A percentile compares a stretch with the other conserved stretches of the same genome.
Conservation (phyloP, 179 eudicot species). For the Spergularia azorica region DNA sequence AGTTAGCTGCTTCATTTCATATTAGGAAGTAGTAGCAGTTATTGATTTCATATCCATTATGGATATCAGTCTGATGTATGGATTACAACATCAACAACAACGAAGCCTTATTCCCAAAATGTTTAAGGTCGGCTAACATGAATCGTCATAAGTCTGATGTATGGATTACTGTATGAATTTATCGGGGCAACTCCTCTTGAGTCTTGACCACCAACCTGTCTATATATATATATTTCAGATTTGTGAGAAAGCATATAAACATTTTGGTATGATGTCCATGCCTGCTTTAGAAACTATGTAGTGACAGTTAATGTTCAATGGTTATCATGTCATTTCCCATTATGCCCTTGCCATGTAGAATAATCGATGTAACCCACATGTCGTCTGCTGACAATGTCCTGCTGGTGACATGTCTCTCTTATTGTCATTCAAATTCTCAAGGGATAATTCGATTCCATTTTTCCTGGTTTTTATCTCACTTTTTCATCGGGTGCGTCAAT, state of each 20-base stretch:
- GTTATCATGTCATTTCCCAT: neutral
- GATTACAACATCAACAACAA: neutral
- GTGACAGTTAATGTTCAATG: neutral
- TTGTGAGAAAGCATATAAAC: too few species aligned
- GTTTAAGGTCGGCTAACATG: too few species aligned
- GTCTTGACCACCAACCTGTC: neutral
- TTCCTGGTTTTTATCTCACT: neutral
- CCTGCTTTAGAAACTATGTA: neutral
- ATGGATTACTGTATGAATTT: too few species aligned
- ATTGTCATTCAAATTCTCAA: conserved; percentile 32
- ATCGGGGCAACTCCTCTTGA: neutral
- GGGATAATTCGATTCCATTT: neutral
- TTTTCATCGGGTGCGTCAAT: neutral
- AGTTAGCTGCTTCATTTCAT: neutral
- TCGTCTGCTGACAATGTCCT: neutral
- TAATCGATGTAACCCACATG: neutral
- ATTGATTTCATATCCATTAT: neutral
- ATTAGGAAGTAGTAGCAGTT: neutral
- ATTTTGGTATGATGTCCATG: neutral
- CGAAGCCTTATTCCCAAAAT: too few species aligned
- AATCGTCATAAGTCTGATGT: too few species aligned
- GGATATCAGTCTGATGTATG: neutral
- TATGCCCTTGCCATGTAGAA: neutral
- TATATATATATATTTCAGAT: too few species aligned
- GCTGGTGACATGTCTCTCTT: conserved; percentile 25